Base-by-base conservation (phyloP, 345 rosid genomes). In the Dipteronia sinensis region DNA sequence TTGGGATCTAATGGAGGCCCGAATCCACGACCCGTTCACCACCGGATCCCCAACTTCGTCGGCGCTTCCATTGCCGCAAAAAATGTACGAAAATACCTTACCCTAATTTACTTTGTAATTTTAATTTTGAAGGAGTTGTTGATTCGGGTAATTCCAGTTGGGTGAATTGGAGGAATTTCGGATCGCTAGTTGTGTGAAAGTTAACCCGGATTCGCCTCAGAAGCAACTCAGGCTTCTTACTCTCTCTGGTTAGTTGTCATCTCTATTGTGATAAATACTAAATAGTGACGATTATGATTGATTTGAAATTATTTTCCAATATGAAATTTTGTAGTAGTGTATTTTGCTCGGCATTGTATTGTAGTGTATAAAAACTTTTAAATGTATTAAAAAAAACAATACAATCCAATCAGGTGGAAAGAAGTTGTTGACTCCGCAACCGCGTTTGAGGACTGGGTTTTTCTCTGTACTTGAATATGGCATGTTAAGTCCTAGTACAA, bases 161-260 rank as follows among this genome's bases (percentile, higher is more conserved):
- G 85, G 85, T 11, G 85, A 83, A 77, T 77, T 90, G 85, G 90
- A 90, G 2, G 91, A 71, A 67, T 95, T 90, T 82, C 80, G 68
- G 65, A 73, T 31, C 62, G 94, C 98, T 9, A 55, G 42, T n/a
- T 91, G 90, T 53, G 98, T 95, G 68, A 93, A 95, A 86, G 94
- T 95, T 64, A 91, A 95, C 69, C 98, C 98, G 2, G 97, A 95
- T 86, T 88, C 98, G 17, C 98, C 98, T 0, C 98, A 95, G 77
- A 95, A 95, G 92, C 94, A 90, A 88, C 90, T 93, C 87, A 89
- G 98, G 85, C 87, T 93, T 83, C 89, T 88, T 77, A 90, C 97
- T 13, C 95, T 94, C 59, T 83, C 88, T 79, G 98, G 98, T 92
- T 78, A 90, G 94, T 89, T 73, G 11, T 64, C 65, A 25, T 58